Evolutionary conservation across 768 basidiomycete genomes (phyloP), one percentile per base, ranked within the genome.

Genomic region (Mycena polygramma): DNA sequence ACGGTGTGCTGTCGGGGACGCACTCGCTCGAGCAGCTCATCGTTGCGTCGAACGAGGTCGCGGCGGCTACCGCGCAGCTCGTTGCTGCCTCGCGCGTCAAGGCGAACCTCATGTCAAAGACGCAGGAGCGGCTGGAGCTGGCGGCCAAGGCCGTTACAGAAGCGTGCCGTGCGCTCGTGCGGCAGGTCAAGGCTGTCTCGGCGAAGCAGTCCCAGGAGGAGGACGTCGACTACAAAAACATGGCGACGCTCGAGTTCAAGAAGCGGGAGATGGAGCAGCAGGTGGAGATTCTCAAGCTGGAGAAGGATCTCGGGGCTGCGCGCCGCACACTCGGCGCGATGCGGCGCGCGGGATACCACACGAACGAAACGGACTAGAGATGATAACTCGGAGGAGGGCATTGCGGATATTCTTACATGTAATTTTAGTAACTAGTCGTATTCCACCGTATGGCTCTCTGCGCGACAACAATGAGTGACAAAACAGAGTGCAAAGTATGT

Each of bases 11-110:
- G 71, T 96, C 94, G 0, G 98, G 97, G 15, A 97, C 96, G 19
- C 96, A 99, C 80, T 96, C 97, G 37, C 88, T 98, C 67, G 98
- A 99, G 82, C 98, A 99, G 82, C 93, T 99, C 74, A 99, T 99
- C 77, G 98, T 99, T 67, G 94, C 98, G n/a, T 99, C 98, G 46
- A 99, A 99, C 82, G 98, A 98, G 80, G 98, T 99, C 49, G 95
- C 97, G 4, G 95, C 91, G 60, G 93, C 98, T 3, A 99, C 98
- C 2, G 98, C 98, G 19, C 98, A 99, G 81, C 92, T 99, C 60
- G 98, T 99, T 53, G 98, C 98, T 30, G 98, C 98, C 9, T 98
- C 97, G 14, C 92, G 98, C 65, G 98, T 99, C 77, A 99, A 99
- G 84, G 96, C 97, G 7, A 96, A 96, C 77, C 86, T 98, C 71